phyloP scores from a whole-genome alignment of 2,329 filamentous ascomycete species.

The Xenoacremonium recifei region DNA sequence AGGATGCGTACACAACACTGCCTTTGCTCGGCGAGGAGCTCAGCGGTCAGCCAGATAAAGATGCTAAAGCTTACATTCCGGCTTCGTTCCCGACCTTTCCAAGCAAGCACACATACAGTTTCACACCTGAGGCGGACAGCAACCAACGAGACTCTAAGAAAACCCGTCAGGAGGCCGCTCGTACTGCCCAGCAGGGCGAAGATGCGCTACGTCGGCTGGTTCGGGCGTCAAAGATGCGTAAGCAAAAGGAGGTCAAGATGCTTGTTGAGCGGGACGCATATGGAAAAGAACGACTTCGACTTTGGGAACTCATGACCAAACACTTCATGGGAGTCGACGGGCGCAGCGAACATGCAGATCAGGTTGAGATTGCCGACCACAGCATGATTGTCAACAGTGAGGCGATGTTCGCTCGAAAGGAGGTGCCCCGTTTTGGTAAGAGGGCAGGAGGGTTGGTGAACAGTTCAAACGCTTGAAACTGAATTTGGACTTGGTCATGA shows the following conservation, averaged over 20 bases:
- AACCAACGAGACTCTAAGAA: constrained; percentile 51
- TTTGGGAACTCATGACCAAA: constrained; percentile 63
- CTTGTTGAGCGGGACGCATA: constrained; percentile 51
- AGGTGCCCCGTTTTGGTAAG: constrained; percentile 48
- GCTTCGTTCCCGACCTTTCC: constrained; percentile 60
- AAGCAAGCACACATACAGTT: constrained; percentile 63
- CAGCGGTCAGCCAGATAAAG: constrained; percentile 57
- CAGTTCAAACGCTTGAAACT: no score
- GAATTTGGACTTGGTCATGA: no score
- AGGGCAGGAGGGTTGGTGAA: constrained; percentile 29
- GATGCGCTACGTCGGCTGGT: constrained; percentile 59
- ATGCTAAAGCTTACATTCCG: constrained; percentile 55
- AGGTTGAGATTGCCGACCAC: constrained; percentile 57
- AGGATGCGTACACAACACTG: constrained; percentile 40
- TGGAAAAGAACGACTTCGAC: constrained; percentile 54
- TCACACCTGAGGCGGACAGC: constrained; percentile 52
- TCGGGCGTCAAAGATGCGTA: constrained; percentile 61
- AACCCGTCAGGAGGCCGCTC: constrained; percentile 58
- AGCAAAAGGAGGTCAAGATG: constrained; percentile 61
- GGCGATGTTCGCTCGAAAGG: constrained; percentile 50
- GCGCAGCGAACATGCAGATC: constrained; percentile 32
- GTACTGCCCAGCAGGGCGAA: constrained; percentile 61
- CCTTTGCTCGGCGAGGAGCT: constrained; percentile 53
- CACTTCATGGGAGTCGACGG: constrained; percentile 44
- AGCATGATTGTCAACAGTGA: constrained; percentile 65